Evolutionary conservation across 306 rosid species (phyloP).

Genomic region (Betula pendula): DNA sequence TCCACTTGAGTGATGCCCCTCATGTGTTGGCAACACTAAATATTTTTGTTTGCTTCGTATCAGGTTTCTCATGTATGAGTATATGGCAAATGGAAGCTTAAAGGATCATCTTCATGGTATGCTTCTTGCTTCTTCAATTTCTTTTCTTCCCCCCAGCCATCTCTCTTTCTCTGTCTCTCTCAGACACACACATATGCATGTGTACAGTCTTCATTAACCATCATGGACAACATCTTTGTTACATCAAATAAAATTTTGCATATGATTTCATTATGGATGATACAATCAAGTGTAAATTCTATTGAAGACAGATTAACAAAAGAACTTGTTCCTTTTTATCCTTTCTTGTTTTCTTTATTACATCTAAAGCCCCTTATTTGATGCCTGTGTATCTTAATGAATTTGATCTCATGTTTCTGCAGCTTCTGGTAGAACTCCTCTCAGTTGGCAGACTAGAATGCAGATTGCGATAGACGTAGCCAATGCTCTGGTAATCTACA

Average conservation of each 20-base stretch:
- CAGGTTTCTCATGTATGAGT: constrained; percentile 94
- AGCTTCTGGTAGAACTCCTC: constrained; percentile 79
- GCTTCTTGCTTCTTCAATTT: constrained; percentile 35
- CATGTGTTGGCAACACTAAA: constrained; percentile 24
- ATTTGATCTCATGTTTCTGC: constrained; percentile 30
- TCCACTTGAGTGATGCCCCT: constrained; percentile 29
- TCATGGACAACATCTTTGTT: background rate
- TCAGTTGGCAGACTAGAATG: constrained; percentile 85
- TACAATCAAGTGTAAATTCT: constrained; percentile 9
- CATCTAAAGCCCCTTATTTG: constrained; percentile 16
- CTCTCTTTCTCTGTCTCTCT: background rate
- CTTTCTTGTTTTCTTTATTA: background rate
- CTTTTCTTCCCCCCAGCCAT: background rate
- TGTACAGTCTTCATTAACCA: too few species aligned
- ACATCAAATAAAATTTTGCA: background rate
- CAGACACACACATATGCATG: too few species aligned
- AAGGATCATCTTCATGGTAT: constrained; percentile 98
- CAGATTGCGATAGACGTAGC: constrained; percentile 93
- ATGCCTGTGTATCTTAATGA: constrained; percentile 18
- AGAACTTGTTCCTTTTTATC: constrained; percentile 17
- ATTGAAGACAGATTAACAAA: constrained; percentile 9
- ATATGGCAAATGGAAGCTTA: constrained; percentile 98
- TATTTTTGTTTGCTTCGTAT: constrained; percentile 36
- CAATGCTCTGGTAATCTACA: constrained; percentile 80
- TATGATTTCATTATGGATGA: background rate